Conservation (phyloP, 495 filamentous ascomycete genomes). For the Extremus antarcticus region DNA sequence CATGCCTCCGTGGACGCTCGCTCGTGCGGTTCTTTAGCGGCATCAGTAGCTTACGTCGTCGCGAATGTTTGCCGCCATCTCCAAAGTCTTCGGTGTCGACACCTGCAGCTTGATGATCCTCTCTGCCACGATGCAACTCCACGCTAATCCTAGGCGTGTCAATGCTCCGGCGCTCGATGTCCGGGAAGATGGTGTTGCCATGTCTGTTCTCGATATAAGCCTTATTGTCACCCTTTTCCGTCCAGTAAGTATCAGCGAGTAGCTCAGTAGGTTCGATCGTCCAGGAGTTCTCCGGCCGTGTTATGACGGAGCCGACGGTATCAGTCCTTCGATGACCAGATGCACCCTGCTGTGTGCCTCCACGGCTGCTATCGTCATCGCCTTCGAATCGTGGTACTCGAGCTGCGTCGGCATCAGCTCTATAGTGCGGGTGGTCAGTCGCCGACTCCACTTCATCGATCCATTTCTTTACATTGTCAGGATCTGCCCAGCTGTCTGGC, state of each 20-base stretch:
- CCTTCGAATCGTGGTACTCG: conserved; percentile 46
- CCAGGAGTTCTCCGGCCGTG: conserved; percentile 48
- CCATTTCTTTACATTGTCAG: conserved; percentile 60
- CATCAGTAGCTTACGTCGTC: neutral
- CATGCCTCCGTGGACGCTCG: neutral
- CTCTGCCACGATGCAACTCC: conserved; percentile 1
- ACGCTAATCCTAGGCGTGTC: conserved; percentile 5
- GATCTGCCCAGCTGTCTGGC: conserved; percentile 64
- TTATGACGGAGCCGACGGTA: conserved; percentile 12
- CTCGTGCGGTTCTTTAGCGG: neutral
- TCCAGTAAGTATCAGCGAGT: conserved; percentile 75
- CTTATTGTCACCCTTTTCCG: conserved; percentile 67
- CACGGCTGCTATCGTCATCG: conserved; percentile 23
- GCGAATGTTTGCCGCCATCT: neutral
- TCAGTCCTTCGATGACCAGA: conserved; percentile 13
- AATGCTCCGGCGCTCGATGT: conserved; percentile 27
- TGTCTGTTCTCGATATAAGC: conserved; percentile 60
- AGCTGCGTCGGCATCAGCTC: conserved; percentile 26
- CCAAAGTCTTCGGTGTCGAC: neutral
- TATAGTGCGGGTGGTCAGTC: conserved; percentile 37
- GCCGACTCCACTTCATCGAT: conserved; percentile 52
- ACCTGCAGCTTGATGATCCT: conserved; percentile 28
- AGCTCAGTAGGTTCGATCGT: conserved; percentile 64
- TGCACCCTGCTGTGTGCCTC: conserved; percentile 2
- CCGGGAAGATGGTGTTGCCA: conserved; percentile 58